Conservation (phyloP, 495 filamentous ascomycete genomes). For the Thermothielavioides terrestris region DNA sequence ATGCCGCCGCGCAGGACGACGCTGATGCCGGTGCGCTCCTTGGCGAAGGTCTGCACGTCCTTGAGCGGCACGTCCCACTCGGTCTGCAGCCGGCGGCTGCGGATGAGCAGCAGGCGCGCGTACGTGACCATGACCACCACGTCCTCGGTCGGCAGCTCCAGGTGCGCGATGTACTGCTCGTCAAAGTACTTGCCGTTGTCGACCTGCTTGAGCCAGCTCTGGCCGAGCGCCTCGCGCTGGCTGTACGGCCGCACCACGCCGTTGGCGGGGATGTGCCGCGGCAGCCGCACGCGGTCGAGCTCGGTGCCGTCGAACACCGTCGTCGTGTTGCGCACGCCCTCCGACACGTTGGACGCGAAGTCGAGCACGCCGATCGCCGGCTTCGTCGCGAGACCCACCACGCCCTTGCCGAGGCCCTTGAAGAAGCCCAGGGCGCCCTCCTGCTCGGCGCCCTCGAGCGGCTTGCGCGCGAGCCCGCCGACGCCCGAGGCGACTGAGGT, state of each 20-base stretch:
- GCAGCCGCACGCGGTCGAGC: constrained; percentile 84
- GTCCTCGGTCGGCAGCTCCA: constrained; percentile 83
- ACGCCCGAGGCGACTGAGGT: constrained; percentile 87
- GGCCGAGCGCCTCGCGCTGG: constrained; percentile 90
- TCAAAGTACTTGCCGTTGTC: constrained; percentile 97
- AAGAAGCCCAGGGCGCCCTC: constrained; percentile 90
- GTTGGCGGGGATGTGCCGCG: constrained; percentile 83
- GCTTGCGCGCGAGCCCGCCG: constrained; percentile 84
- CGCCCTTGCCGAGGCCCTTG: constrained; percentile 93
- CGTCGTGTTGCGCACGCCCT: constrained; percentile 96
- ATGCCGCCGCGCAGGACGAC: constrained; percentile 80
- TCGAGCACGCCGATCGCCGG: constrained; percentile 96
- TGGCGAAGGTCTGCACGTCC: constrained; percentile 92
- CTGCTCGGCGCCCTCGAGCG: constrained; percentile 90
- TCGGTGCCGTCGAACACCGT: constrained; percentile 95
- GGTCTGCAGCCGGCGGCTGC: constrained; percentile 68
- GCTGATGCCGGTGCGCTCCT: constrained; percentile 89
- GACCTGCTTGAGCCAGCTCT: constrained; percentile 97
- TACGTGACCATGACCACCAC: constrained; percentile 96
- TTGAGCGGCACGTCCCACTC: constrained; percentile 96
- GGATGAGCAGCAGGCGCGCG: constrained; percentile 80
- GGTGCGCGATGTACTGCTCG: constrained; percentile 92
- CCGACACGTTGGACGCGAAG: constrained; percentile 88
- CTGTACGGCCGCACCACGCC: constrained; percentile 92
- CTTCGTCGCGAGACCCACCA: constrained; percentile 87